A percentile compares a stretch with the other conserved stretches of the same genome.
These are phyloP conservation scores for Kwoniella botswanensis DNA, from an alignment of 768 basidiomycete species.

Conservation along the genomic window DNA sequence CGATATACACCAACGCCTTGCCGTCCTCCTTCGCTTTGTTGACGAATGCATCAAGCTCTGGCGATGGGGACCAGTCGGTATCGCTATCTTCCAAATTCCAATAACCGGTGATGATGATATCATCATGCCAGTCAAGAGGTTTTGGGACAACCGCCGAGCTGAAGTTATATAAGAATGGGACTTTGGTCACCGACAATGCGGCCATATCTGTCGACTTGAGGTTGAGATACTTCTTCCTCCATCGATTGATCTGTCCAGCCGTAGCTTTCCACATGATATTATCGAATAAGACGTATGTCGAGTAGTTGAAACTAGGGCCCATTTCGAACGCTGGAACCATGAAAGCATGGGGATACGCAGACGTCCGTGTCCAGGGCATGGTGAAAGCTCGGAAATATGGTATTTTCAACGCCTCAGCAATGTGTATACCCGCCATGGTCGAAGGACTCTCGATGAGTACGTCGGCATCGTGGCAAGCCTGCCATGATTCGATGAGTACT, in stretches of 20 bases:
- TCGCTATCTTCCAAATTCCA: constrained; percentile 74
- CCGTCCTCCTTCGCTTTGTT: constrained; percentile 64
- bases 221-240: constrained; percentile 65
- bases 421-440: constrained; percentile 74
- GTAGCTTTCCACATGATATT: constrained; percentile 72
- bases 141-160: constrained; percentile 71
- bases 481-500: constrained; percentile 70
- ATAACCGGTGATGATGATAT: constrained; percentile 61
- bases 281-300: constrained; percentile 67
- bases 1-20: constrained; percentile 72
- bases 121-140: constrained; percentile 73
- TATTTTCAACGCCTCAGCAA: constrained; percentile 70
- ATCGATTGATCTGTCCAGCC: constrained; percentile 69
- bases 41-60: constrained; percentile 65
- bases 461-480: constrained; percentile 69
- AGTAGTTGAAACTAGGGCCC: constrained; percentile 65
- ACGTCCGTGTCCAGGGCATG: constrained; percentile 61
- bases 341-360: constrained; percentile 71
- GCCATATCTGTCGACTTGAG: constrained; percentile 68
- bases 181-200: constrained; percentile 66
- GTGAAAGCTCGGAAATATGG: constrained; percentile 66
- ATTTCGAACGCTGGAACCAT: constrained; percentile 68
- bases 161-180: constrained; percentile 71
- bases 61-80: constrained; percentile 65
- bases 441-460: constrained; percentile 71